Evolutionary conservation across 495 filamentous ascomycete species (phyloP).

Genomic region (Darksidea phi): DNA sequence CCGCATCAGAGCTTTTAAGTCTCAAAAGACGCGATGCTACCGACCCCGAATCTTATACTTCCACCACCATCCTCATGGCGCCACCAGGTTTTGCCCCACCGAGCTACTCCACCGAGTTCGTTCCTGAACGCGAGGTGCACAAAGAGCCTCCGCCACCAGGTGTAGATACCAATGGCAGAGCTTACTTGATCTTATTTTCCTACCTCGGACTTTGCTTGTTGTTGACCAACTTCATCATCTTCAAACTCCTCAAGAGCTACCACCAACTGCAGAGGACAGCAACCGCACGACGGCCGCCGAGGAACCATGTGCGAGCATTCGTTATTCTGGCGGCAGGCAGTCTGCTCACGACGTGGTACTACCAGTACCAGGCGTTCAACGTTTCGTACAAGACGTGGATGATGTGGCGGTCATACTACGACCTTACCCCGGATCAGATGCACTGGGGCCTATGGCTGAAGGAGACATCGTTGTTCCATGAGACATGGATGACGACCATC

Average conservation of each 20-base stretch:
- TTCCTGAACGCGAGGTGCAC: conserved; percentile 14
- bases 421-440: conserved; percentile 4
- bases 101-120: conserved; percentile 11
- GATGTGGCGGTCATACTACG: conserved; percentile 22
- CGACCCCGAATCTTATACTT: neutral
- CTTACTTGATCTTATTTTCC: conserved; percentile 28
- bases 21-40: neutral
- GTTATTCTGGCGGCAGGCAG: conserved; percentile 20
- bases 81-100: conserved; percentile 20
- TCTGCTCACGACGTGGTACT: conserved; percentile 33
- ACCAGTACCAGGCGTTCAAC: conserved; percentile 31
- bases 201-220: conserved; percentile 28
- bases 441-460: conserved; percentile 33
- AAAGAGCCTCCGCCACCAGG: conserved; percentile 17
- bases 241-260: conserved; percentile 21
- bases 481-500: conserved; percentile 35
- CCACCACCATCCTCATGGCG: conserved; percentile 11
- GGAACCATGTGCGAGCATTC: conserved; percentile 22
- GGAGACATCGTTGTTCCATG: conserved; percentile 33
- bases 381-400: conserved; percentile 28
- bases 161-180: conserved; percentile 23
- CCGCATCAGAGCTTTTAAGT: neutral
- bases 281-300: conserved; percentile 8
- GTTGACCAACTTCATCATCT: conserved; percentile 33
- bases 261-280: conserved; percentile 9